Conservation (phyloP, 768 basidiomycete genomes). For the Phanerodontia chrysosporium region DNA sequence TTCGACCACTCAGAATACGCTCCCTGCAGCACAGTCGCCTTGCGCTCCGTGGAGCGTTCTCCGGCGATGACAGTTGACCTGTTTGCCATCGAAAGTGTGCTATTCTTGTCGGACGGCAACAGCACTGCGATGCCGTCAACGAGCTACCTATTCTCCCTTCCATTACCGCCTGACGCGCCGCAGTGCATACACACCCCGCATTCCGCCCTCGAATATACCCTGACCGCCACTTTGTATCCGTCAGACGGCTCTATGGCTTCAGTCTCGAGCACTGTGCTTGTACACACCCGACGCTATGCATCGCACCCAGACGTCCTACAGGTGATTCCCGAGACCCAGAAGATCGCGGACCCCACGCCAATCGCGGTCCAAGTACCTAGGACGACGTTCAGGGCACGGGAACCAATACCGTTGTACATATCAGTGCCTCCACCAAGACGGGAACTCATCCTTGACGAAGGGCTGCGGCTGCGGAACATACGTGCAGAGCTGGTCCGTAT, state of each 20-base stretch:
- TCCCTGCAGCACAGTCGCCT: constrained; percentile 50
- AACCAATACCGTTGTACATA: constrained; percentile 75
- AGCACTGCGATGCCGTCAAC: constrained; percentile 27
- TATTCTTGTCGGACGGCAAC: constrained; percentile 38
- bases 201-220: constrained; percentile 66
- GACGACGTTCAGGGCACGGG: constrained; percentile 65
- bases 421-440: constrained; percentile 73
- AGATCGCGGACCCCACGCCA: constrained; percentile 57
- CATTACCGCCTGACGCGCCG: constrained; percentile 73
- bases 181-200: constrained; percentile 76
- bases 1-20: constrained; percentile 4
- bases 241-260: constrained; percentile 32
- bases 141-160: constrained; percentile 77
- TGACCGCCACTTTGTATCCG: constrained; percentile 61
- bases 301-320: constrained; percentile 56
- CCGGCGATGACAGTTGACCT: constrained; percentile 66
- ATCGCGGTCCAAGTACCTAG: constrained; percentile 71
- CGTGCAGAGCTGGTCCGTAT: constrained; percentile 72
- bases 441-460: constrained; percentile 63
- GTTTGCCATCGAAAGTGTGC: constrained; percentile 47
- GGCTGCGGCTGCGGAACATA: constrained; percentile 74
- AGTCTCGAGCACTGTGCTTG: constrained; percentile 53
- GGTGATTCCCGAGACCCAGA: constrained; percentile 55
- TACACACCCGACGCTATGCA: constrained; percentile 74
- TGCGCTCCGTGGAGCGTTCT: constrained; percentile 65